These are phyloP conservation scores for Gaeumannomyces sp. DNA, from an alignment of 2,329 filamentous ascomycete genomes.

Conservation along the genomic window DNA sequence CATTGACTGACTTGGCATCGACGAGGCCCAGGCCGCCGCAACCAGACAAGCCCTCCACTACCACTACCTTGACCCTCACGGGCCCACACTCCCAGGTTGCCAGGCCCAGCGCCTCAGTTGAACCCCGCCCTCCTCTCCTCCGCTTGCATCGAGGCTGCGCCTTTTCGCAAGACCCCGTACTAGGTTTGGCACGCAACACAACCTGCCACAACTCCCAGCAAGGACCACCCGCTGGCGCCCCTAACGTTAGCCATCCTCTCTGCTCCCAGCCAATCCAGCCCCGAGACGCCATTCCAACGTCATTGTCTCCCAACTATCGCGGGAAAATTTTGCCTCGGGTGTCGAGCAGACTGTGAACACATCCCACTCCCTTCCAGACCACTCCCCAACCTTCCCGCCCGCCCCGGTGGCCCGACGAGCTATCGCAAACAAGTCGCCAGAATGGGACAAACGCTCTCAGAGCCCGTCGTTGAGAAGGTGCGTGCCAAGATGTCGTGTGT, in stretches of 20 bases:
- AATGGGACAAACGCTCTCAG: constrained; percentile 99
- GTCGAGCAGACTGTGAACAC: constrained; percentile 1
- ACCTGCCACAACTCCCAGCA: not conserved
- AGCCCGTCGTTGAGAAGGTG: constrained; percentile 99
- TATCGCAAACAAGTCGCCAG: constrained; percentile 25
- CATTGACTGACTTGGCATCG: not conserved
- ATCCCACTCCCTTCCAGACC: not conserved
- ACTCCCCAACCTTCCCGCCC: not conserved
- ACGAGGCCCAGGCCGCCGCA: not conserved
- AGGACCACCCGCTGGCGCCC: not conserved
- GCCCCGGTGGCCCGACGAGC: not conserved
- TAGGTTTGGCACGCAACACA: constrained; percentile 1
- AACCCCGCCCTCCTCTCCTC: not conserved
- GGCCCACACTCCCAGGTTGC: not conserved
- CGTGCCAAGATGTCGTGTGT: constrained; percentile 25
- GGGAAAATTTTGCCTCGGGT: constrained; percentile 2
- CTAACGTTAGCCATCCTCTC: not conserved
- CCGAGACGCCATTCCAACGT: not conserved
- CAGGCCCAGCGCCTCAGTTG: not conserved
- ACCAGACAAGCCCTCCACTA: not conserved
- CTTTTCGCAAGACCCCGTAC: not conserved
- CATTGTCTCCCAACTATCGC: not conserved
- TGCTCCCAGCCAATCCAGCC: constrained; percentile 4
- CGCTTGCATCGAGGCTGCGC: not conserved
- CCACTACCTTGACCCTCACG: not conserved